Evolutionary conservation across 225 moss, liverwort and hornwort genomes (phyloP), one percentile per base, ranked within the genome.

Genomic region (Antitrichia curtipendula): DNA sequence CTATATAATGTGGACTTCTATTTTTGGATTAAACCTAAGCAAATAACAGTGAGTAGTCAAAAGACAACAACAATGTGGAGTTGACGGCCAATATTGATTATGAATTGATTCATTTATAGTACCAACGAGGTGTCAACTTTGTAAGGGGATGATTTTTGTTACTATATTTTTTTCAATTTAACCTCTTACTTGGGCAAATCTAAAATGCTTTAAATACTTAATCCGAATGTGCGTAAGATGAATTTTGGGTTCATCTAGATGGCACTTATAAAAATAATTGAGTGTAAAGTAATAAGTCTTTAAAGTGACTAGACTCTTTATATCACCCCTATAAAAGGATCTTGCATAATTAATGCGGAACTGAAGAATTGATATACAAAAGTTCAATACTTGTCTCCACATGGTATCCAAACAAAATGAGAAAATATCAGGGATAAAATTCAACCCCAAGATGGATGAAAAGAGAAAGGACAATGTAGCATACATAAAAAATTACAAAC

Each of bases 391-490:
- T 40, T 69, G 2, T 40, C 8, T 40, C 8, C 0, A 40, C 1
- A 40, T 40, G 14, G 8, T 40, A 7, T 40, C 23, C 7, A 69
- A 38, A 40, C 0, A 68, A 1, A 40, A 22, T 69, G 23, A 7
- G 0, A 66, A 66, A 12, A 22, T 12, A 4, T 13, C 0, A 6
- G 7, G 13, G 23, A 13, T 7, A 4, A 20, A 36, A n/a, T 19
- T n/a, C n/a, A 38, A 0, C 7, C 38, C 0, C 4, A 0, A 38
- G 4, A 38, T 22, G 13, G 13, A 68, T 68, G 38, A 68, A 68
- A 13, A 22, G 7, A 12, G 0, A 38, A 68, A 38, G 4, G 23
- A 0, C 13, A 38, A 38, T 38, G 0, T 68, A 68, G 13, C 2
- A 23, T 0, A 23, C 7, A 38, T 38, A 3, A 38, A 38, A 38